A percentile compares a stretch with the other conserved stretches of the same genome.
These are phyloP conservation scores for Gentiana straminea DNA, from an alignment of 257 asterid species.

Conservation along the genomic window DNA sequence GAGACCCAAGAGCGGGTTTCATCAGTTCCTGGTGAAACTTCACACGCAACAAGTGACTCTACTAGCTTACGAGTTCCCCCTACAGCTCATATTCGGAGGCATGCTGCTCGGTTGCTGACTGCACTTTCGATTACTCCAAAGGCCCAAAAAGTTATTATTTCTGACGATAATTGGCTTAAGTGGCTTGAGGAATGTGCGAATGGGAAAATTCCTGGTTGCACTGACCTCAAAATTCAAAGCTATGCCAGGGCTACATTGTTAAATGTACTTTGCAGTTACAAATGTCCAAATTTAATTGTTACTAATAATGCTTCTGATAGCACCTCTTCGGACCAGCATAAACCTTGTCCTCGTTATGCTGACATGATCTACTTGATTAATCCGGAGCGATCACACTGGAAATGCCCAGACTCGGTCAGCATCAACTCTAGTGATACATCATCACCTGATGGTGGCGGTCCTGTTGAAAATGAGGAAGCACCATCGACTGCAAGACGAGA, in stretches of 20 bases:
- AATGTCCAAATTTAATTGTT: constrained; percentile 28
- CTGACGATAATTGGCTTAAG: constrained; percentile 56
- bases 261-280: constrained; percentile 56
- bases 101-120: constrained; percentile 82
- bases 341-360: constrained; percentile 50
- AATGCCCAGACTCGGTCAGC: constrained; percentile 35
- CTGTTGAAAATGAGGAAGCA: constrained; percentile 27
- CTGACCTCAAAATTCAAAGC: constrained; percentile 89
- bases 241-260: constrained; percentile 84
- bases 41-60: constrained; percentile 34
- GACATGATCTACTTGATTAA: constrained; percentile 80
- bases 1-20: constrained; percentile 53
- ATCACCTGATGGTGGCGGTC: constrained; percentile 27
- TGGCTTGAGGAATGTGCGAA: constrained; percentile 96
- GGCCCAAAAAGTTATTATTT: constrained; percentile 60
- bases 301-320: constrained; percentile 27
- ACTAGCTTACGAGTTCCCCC: constrained; percentile 84
- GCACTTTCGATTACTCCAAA: constrained; percentile 74
- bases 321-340: constrained; percentile 17
- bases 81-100: constrained; percentile 94
- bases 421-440: constrained; percentile 23
- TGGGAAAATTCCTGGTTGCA: constrained; percentile 73
- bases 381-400: constrained; percentile 90
- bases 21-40: constrained; percentile 42
- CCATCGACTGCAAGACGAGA: constrained; percentile 13